These are phyloP conservation scores for Ajuga chamaepitys DNA, from an alignment of 257 asterid genomes.

Conservation along the genomic window DNA sequence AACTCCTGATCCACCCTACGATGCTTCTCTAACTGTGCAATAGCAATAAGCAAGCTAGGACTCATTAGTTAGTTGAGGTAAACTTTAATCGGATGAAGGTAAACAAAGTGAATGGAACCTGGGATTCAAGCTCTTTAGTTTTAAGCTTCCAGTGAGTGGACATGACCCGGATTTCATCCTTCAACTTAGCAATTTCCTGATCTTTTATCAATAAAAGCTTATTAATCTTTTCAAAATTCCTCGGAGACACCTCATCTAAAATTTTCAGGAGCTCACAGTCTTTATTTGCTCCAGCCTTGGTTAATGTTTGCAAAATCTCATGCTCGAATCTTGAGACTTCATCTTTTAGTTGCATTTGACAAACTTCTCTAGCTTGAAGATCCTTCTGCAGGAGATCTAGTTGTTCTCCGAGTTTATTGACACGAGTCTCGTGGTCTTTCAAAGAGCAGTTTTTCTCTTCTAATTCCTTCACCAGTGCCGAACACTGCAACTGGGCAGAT, in stretches of 20 bases:
- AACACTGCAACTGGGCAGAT: conserved; percentile 73
- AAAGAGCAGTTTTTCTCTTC: conserved; percentile 55
- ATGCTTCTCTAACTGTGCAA: conserved; percentile 71
- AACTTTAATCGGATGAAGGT: not conserved
- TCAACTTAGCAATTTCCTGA: conserved; percentile 65
- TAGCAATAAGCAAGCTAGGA: not conserved
- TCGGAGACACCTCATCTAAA: conserved; percentile 75
- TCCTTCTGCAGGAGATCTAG: conserved; percentile 77
- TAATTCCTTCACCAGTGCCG: conserved; percentile 58
- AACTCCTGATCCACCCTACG: conserved; percentile 84
- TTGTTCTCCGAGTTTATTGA: conserved; percentile 61
- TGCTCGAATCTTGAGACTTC: conserved; percentile 79
- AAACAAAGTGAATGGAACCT: conserved; percentile 32
- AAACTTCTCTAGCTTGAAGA: conserved; percentile 65
- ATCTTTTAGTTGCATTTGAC: conserved; percentile 75
- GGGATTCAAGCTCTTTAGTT: conserved; percentile 73
- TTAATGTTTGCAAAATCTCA: conserved; percentile 70
- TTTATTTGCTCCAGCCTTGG: conserved; percentile 53
- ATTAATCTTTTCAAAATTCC: conserved; percentile 49
- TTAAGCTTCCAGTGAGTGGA: conserved; percentile 92
- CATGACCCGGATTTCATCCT: conserved; percentile 71
- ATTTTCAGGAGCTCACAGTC: conserved; percentile 66
- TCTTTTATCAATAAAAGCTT: conserved; percentile 63
- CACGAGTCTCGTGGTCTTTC: conserved; percentile 65
- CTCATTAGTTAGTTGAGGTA: not conserved